phyloP scores from a whole-genome alignment of 805 yeast species.

The Candida hispaniensis region DNA sequence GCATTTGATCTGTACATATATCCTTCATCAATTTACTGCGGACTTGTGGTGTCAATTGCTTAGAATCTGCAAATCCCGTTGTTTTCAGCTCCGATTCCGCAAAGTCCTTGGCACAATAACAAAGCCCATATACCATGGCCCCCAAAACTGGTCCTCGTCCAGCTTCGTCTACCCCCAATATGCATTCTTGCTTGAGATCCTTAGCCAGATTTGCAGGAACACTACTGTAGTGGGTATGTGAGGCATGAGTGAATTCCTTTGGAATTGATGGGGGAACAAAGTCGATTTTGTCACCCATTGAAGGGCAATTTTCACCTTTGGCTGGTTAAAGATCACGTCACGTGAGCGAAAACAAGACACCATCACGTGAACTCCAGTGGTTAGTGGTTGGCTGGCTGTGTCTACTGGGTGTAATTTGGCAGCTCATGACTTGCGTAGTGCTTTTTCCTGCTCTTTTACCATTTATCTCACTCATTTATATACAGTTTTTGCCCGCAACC shows the following conservation, averaged over 20 bases:
- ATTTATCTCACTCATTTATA: too few relatives aligned
- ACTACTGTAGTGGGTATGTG: constrained; percentile 3
- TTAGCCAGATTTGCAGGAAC: neutral
- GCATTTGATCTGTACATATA: constrained; percentile 42
- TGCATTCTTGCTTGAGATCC: constrained; percentile 18
- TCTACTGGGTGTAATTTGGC: too few relatives aligned
- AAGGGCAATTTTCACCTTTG: too few relatives aligned
- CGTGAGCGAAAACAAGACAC: too few relatives aligned
- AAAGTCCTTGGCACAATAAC: constrained; percentile 57
- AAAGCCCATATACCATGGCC: constrained; percentile 92
- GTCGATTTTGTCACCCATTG: too few relatives aligned
- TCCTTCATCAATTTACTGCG: constrained; percentile 51
- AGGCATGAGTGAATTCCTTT: neutral
- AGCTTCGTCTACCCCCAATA: constrained; percentile 94
- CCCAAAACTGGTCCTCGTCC: constrained; percentile 98
- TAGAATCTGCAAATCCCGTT: constrained; percentile 89
- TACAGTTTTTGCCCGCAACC: too few relatives aligned
- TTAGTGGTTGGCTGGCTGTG: too few relatives aligned
- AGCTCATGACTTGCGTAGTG: too few relatives aligned
- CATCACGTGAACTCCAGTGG: too few relatives aligned
- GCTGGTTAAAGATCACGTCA: too few relatives aligned
- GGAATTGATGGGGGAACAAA: constrained; percentile 7
- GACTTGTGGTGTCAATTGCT: constrained; percentile 62
- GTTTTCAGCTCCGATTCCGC: constrained; percentile 35
- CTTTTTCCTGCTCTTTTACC: too few relatives aligned